phyloP scores from a whole-genome alignment of 129 eudicot genomes.

The Saussurea involucrata region DNA sequence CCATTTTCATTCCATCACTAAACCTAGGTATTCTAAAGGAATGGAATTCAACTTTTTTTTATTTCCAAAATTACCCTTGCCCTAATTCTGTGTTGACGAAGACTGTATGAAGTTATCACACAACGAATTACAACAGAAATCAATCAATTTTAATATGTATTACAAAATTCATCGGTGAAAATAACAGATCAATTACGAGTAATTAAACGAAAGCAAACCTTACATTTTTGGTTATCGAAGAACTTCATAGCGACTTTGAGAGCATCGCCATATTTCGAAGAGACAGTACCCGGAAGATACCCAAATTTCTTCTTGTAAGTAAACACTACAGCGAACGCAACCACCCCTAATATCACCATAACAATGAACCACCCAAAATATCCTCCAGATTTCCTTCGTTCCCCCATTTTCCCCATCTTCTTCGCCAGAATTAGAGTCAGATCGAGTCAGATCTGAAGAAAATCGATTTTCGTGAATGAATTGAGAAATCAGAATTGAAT shows the following conservation, averaged over 20 bases:
- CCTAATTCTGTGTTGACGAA: neutral
- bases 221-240: slow-evolving; percentile 73
- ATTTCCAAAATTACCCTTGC: too few species aligned
- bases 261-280: slow-evolving; percentile 50
- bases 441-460: neutral
- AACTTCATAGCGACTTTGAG: slow-evolving; percentile 62
- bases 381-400: slow-evolving; percentile 20
- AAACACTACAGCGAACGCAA: slow-evolving; percentile 28
- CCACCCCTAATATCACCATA: slow-evolving; percentile 24
- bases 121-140: neutral
- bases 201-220: too few species aligned
- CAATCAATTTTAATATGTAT: neutral
- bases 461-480: neutral
- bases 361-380: slow-evolving; percentile 37
- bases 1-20: too few species aligned
- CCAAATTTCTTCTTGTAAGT: slow-evolving; percentile 35
- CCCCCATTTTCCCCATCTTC: slow-evolving; percentile 18
- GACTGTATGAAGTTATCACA: too few species aligned
- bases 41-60: too few species aligned
- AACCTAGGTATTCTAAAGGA: too few species aligned
- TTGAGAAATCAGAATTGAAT: neutral
- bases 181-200: neutral
- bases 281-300: slow-evolving; percentile 52
- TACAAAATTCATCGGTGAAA: neutral
- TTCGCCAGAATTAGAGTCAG: neutral